These are phyloP conservation scores for Neurospora pannonica DNA, from an alignment of 495 filamentous ascomycete species.

Conservation along the genomic window DNA sequence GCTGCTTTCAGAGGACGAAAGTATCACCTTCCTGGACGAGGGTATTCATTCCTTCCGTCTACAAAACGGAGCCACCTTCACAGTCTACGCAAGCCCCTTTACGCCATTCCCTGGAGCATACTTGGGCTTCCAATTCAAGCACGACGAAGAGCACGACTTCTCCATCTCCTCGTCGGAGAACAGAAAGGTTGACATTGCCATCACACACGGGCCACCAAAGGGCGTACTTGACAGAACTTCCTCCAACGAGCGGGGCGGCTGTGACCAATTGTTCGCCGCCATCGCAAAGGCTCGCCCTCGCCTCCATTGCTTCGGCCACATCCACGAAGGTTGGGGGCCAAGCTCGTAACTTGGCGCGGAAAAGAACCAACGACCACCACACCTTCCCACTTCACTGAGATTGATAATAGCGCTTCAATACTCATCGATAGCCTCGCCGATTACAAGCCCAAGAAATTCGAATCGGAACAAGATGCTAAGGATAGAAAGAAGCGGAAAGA, in stretches of 20 bases:
- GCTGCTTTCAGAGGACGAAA: conserved; percentile 34
- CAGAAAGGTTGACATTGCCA: conserved; percentile 49
- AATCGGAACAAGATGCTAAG: conserved; percentile 1
- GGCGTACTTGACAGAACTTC: conserved; percentile 44
- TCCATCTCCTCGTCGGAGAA: conserved; percentile 12
- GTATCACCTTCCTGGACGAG: conserved; percentile 60
- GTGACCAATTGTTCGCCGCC: conserved; percentile 46
- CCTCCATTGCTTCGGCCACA: conserved; percentile 66
- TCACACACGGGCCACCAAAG: conserved; percentile 67
- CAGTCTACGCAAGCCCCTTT: conserved; percentile 62
- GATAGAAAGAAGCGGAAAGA: conserved; percentile 3
- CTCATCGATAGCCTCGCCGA: conserved; percentile 37
- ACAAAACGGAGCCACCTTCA: conserved; percentile 48
- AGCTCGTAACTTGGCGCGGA: conserved; percentile 46
- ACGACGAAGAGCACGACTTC: conserved; percentile 42
- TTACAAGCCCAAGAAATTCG: conserved; percentile 5
- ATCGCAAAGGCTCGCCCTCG: conserved; percentile 42
- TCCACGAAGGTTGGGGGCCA: conserved; percentile 66
- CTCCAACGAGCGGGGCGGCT: conserved; percentile 39
- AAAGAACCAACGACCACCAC: conserved; percentile 14
- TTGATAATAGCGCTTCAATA: conserved; percentile 30
- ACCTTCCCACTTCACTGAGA: conserved; percentile 31
- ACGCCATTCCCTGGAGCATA: conserved; percentile 44
- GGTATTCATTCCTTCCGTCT: conserved; percentile 48
- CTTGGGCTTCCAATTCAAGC: conserved; percentile 55